Evolutionary conservation across 2,329 filamentous ascomycete genomes (phyloP).

Genomic region (Colletotrichum sidae): DNA sequence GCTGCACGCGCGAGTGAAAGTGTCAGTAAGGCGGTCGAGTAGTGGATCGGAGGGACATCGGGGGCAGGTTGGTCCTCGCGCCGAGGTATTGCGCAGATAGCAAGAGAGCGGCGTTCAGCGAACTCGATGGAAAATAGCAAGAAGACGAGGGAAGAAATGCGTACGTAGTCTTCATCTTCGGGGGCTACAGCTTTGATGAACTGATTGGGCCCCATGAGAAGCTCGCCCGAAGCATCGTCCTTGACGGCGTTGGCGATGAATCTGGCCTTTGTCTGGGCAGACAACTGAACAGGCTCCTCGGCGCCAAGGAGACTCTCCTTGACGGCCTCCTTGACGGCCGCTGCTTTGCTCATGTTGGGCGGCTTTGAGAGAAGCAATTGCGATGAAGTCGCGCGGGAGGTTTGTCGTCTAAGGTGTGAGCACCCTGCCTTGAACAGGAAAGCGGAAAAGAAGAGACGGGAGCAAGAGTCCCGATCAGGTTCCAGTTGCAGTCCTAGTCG

Average conservation of each 20-base stretch:
- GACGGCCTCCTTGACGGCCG: conserved; percentile 74
- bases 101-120: no score
- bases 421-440: conserved; percentile 25
- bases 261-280: conserved; percentile 78
- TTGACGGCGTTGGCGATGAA: conserved; percentile 83
- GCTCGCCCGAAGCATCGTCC: conserved; percentile 80
- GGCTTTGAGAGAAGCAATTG: conserved; percentile 4
- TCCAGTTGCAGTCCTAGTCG: background rate
- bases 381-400: conserved; percentile 2
- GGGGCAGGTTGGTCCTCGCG: conserved; percentile 8
- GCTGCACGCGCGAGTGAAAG: conserved; percentile 65
- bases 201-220: conserved; percentile 84
- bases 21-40: conserved; percentile 19
- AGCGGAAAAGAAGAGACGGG: conserved; percentile 19
- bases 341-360: conserved; percentile 55
- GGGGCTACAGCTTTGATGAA: conserved; percentile 94
- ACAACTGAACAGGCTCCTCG: conserved; percentile 70
- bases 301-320: conserved; percentile 83
- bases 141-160: conserved; percentile 48
- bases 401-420: conserved; percentile 9
- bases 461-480: conserved; percentile 2
- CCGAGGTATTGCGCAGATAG: background rate
- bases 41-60: conserved; percentile 20
- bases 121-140: background rate
- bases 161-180: conserved; percentile 88